Base-by-base conservation (phyloP, 1,284 basidiomycete genomes). In the Schizophyllum commune region DNA sequence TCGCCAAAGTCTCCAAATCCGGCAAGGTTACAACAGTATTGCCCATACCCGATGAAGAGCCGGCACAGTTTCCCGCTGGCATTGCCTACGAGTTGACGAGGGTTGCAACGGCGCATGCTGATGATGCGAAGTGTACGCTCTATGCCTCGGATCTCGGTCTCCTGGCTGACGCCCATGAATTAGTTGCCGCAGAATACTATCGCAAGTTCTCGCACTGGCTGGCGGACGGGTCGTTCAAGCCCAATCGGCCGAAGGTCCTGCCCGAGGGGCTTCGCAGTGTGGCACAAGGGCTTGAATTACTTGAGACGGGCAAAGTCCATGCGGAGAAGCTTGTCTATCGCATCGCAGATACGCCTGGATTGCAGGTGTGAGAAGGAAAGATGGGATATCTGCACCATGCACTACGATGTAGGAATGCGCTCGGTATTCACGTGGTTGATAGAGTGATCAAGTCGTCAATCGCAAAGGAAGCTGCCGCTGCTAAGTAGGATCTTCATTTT, bases 1-100 rank as follows among this genome's bases (percentile, higher is more conserved):
- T 54, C n/a, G 52, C n/a, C n/a, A 91, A 81, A 78, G 92, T 94
- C 72, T 83, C 85, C 79, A 94, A 93, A 83, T 94, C 92, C 2
- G 92, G 92, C 65, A 6, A 39, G 34, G 34, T 39, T 13, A 94
- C 34, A 13, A 39, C 34, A 39, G 34, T 39, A 13, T 13, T 39
- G 34, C 6, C 6, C 34, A 13, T 39, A 6, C 34, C 34, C 13
- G 34, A 39, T 7, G 34, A 39, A 6, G 34, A 39, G 34, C 6
- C 6, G 34, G 13, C 6, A 13, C 34, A 39, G 13, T 13, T 39
- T 39, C 34, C 34, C 7, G 34, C 34, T 39, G 34, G 6, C 34
- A 39, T 13, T 39, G 34, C 34, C 34, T n/a, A 6, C 6, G n/a
- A 54, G 52, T 6, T 6, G 7, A 54, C 52, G n/a, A 7, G 6